Evolutionary conservation across 768 basidiomycete genomes (phyloP).

Genomic region (Agaricus subrufescens): DNA sequence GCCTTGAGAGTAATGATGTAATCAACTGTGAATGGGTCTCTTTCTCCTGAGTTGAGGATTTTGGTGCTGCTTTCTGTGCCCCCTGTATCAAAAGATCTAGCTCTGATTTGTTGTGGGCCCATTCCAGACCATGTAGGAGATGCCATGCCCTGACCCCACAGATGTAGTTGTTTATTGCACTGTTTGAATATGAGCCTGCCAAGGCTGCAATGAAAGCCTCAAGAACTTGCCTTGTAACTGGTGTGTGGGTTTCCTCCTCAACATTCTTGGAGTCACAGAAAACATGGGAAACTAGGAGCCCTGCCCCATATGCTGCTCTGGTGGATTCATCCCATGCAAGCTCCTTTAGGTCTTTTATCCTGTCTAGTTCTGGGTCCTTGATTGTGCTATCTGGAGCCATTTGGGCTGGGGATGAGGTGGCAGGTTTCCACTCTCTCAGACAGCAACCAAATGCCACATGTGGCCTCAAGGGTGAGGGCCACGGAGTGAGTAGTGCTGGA

Average conservation of each 20-base stretch:
- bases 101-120: conserved; percentile 21
- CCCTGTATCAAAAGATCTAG: conserved; percentile 24
- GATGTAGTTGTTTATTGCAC: conserved; percentile 32
- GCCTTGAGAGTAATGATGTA: conserved; percentile 16
- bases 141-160: conserved; percentile 42
- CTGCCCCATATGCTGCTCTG: conserved; percentile 27
- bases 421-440: conserved; percentile 18
- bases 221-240: conserved; percentile 20
- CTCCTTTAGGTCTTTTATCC: conserved; percentile 20
- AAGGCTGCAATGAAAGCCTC: conserved; percentile 23
- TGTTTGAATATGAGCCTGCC: conserved; percentile 26
- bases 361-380: conserved; percentile 15
- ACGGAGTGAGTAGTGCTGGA: conserved; percentile 11
- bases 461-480: conserved; percentile 16
- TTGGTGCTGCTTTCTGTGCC: conserved; percentile 24
- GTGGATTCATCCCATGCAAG: conserved; percentile 26
- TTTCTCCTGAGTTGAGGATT: conserved; percentile 20
- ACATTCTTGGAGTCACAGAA: conserved; percentile 30
- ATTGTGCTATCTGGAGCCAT: not conserved
- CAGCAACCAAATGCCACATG: conserved; percentile 22
- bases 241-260: conserved; percentile 26
- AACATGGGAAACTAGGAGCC: conserved; percentile 32
- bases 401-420: conserved; percentile 7
- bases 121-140: conserved; percentile 31
- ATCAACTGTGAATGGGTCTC: conserved; percentile 23